Percentiles rank a stretch among this genome's conserved stretches.
Evolutionary conservation across 495 filamentous ascomycete genomes (phyloP).

Genomic region (Penicillium arizonense): DNA sequence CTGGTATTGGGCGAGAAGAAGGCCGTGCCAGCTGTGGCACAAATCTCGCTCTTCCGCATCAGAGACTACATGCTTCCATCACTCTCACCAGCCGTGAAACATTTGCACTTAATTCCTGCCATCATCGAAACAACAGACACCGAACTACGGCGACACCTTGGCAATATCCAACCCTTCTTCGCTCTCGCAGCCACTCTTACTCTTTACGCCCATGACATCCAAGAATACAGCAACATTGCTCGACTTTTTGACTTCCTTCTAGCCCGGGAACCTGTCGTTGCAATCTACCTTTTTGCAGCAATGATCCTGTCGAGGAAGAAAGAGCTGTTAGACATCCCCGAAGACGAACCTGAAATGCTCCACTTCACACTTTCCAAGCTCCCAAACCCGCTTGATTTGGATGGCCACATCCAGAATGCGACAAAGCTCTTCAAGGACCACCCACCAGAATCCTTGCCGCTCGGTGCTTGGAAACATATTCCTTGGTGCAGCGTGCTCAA

Average conservation of each 20-base stretch:
- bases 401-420: conserved; percentile 67
- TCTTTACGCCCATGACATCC: conserved; percentile 93
- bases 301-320: conserved; percentile 76
- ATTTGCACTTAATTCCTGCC: conserved; percentile 79
- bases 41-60: conserved; percentile 83
- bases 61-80: conserved; percentile 97
- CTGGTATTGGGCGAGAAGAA: conserved; percentile 68
- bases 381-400: conserved; percentile 79
- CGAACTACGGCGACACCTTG: conserved; percentile 67
- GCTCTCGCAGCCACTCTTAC: conserved; percentile 88
- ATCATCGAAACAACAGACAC: conserved; percentile 71
- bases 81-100: conserved; percentile 74
- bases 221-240: conserved; percentile 82
- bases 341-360: conserved; percentile 91
- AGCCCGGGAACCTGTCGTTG: conserved; percentile 78
- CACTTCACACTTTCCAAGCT: conserved; percentile 86
- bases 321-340: conserved; percentile 77
- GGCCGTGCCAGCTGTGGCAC: conserved; percentile 60
- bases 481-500: conserved; percentile 79
- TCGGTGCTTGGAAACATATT: conserved; percentile 64
- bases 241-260: conserved; percentile 89
- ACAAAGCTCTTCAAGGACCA: conserved; percentile 57
- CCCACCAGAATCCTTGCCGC: conserved; percentile 71
- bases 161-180: conserved; percentile 81
- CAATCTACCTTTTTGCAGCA: conserved; percentile 87